phyloP scores from a whole-genome alignment of 495 filamentous ascomycete species.

The Talaromyces nanjingensis region DNA sequence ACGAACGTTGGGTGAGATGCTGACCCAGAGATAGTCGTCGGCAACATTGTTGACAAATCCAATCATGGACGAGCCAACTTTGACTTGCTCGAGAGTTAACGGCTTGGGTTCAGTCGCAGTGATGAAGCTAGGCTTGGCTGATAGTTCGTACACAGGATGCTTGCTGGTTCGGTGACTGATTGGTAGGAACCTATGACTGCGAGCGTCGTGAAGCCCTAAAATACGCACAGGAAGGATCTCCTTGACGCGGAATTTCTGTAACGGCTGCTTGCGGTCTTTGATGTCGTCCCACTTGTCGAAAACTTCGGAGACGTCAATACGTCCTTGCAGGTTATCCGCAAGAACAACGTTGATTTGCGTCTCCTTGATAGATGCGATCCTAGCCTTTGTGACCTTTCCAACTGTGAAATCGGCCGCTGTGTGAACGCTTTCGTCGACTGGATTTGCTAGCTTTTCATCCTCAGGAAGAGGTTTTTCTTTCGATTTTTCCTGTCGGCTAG shows the following conservation, averaged over 20 bases:
- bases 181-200: constrained; percentile 84
- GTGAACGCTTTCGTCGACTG: constrained; percentile 60
- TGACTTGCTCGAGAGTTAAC: constrained; percentile 66
- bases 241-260: constrained; percentile 63
- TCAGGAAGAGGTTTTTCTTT: constrained; percentile 19
- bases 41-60: constrained; percentile 86
- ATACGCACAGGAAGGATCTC: constrained; percentile 67
- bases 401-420: constrained; percentile 62
- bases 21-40: constrained; percentile 76
- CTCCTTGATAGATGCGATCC: constrained; percentile 69
- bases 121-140: constrained; percentile 68
- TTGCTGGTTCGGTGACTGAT: constrained; percentile 77
- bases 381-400: constrained; percentile 72
- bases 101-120: constrained; percentile 45
- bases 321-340: constrained; percentile 83
- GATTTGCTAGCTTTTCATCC: constrained; percentile 46
- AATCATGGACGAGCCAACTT: constrained; percentile 60
- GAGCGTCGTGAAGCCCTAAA: constrained; percentile 81
- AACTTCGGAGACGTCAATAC: constrained; percentile 81
- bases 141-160: constrained; percentile 76
- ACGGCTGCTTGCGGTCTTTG: constrained; percentile 68
- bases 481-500: constrained; percentile 22
- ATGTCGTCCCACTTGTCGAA: constrained; percentile 87
- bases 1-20: constrained; percentile 81
- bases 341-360: constrained; percentile 89